Conservation (phyloP, 1,284 basidiomycete species). For the Dichomitus squalens region DNA sequence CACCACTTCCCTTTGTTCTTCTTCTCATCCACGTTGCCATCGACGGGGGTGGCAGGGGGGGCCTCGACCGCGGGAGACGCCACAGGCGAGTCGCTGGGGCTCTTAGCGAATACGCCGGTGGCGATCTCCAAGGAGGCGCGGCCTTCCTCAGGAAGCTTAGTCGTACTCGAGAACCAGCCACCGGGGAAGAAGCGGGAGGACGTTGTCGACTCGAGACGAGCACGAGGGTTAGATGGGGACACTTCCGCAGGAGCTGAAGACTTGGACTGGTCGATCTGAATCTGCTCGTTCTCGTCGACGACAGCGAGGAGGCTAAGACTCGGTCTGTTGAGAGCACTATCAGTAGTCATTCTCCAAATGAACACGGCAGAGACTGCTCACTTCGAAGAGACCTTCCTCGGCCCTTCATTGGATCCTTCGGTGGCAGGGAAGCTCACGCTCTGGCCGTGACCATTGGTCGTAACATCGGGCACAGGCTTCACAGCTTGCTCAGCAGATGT, state of each 20-base stretch:
- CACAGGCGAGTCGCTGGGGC: constrained; percentile 9
- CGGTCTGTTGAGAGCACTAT: constrained; percentile 23
- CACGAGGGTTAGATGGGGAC: constrained; percentile 34
- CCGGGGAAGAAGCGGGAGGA: constrained; percentile 60
- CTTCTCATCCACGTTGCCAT: constrained; percentile 26
- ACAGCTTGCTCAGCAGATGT: constrained; percentile 3
- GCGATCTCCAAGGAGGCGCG: constrained; percentile 53
- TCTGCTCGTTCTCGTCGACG: constrained; percentile 28
- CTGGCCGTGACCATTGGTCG: constrained; percentile 21
- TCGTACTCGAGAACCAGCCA: constrained; percentile 51
- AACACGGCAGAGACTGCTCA: constrained; percentile 20
- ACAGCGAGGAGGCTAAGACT: constrained; percentile 31
- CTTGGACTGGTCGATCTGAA: constrained; percentile 15
- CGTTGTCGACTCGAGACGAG: constrained; percentile 50
- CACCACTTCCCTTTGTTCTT: constrained; percentile 34
- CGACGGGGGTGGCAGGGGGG: constrained; percentile 29
- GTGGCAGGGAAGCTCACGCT: constrained; percentile 30
- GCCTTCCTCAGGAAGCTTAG: constrained; percentile 39
- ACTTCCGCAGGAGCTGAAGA: constrained; percentile 20
- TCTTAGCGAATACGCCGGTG: constrained; percentile 47
- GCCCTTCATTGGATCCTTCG: constrained; percentile 16
- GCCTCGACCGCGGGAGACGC: constrained; percentile 25
- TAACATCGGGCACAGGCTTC: background rate
- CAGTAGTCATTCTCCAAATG: background rate
- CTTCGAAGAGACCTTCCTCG: constrained; percentile 30